Evolutionary conservation across 2,329 filamentous ascomycete species (phyloP).

Genomic region (Pyrenophora graminea): DNA sequence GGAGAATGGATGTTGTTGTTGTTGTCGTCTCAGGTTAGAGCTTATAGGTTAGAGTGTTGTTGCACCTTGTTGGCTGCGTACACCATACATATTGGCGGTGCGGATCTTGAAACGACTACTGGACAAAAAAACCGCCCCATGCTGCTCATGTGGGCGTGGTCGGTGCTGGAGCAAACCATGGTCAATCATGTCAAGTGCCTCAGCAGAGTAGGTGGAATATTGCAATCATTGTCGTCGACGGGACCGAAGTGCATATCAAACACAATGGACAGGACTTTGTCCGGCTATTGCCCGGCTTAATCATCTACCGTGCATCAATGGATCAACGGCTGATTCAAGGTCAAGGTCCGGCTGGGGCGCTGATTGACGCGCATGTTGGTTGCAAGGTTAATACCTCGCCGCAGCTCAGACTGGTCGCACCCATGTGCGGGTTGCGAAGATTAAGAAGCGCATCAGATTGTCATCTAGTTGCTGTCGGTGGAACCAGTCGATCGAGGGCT

Average conservation of each 20-base stretch:
- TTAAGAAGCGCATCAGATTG: not conserved
- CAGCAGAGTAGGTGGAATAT: no score
- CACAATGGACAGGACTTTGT: not conserved
- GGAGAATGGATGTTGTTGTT: no score
- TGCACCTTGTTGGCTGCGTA: no score
- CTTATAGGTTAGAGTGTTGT: not conserved
- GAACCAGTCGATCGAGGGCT: not conserved
- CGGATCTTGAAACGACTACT: not conserved
- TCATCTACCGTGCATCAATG: constrained; percentile 3
- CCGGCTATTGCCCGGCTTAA: not conserved
- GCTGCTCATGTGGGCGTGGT: not conserved
- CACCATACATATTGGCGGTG: not conserved
- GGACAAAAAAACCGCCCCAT: not conserved
- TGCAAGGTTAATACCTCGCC: constrained; percentile 1
- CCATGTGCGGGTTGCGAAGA: not conserved
- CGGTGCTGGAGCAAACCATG: not conserved
- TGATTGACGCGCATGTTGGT: constrained; percentile 5
- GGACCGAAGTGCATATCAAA: not conserved
- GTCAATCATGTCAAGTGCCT: no score
- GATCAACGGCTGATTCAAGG: not conserved
- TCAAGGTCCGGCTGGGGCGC: constrained; percentile 4
- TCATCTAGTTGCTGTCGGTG: not conserved
- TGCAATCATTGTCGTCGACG: no score
- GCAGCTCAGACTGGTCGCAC: not conserved
- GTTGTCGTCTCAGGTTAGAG: not conserved